phyloP scores from a whole-genome alignment of 306 rosid species.

The Cucurbita pepo region DNA sequence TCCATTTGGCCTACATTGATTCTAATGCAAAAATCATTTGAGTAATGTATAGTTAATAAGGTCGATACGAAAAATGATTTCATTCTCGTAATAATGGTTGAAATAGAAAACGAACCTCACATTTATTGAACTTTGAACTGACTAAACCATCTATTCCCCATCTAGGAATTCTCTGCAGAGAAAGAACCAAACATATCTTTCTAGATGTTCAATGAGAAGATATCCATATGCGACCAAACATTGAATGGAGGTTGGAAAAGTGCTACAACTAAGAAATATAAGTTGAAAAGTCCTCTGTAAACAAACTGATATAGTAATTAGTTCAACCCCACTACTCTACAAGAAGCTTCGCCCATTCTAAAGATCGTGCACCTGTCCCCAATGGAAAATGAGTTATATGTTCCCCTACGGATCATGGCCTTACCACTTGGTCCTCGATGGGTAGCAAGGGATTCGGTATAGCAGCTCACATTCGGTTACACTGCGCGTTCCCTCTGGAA shows the following conservation, averaged over 20 bases:
- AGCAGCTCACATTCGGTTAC: too few relatives aligned
- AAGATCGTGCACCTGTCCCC: neutral
- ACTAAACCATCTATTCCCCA: slow-evolving; percentile 20
- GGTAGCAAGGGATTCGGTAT: too few relatives aligned
- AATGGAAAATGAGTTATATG: too few relatives aligned
- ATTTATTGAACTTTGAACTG: slow-evolving; percentile 15
- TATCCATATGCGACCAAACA: neutral
- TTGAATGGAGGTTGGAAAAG: neutral
- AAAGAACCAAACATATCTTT: neutral
- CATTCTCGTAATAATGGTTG: neutral
- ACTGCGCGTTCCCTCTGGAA: too few relatives aligned
- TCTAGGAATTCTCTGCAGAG: slow-evolving; percentile 21
- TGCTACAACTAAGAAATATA: neutral
- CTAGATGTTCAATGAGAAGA: neutral
- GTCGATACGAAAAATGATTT: neutral
- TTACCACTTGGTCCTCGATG: too few relatives aligned
- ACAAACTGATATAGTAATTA: neutral
- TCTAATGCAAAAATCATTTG: slow-evolving; percentile 23
- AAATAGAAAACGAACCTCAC: slow-evolving; percentile 45
- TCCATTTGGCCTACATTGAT: slow-evolving; percentile 51
- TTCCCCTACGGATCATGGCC: too few relatives aligned
- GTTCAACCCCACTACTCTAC: neutral
- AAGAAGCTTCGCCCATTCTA: neutral
- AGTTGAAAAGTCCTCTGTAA: neutral
- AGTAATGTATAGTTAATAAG: neutral